Evolutionary conservation across 331 rosid genomes (phyloP).

Genomic region (Cucumis variabilis): DNA sequence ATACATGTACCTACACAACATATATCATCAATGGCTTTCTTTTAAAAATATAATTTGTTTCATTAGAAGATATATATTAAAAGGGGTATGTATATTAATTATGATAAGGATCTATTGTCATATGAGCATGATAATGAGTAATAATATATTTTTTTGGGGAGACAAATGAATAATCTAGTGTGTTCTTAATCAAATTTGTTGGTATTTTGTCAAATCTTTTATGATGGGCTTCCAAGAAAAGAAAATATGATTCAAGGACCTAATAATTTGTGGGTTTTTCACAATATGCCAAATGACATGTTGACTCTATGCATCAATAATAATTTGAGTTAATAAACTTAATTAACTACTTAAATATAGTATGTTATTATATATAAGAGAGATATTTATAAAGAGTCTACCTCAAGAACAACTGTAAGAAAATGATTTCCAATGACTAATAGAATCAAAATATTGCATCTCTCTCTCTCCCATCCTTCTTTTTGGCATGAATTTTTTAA

Average conservation of each 20-base stretch:
- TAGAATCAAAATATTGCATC: background rate
- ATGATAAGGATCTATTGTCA: background rate
- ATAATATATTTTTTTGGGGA: background rate
- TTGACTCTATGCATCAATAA: background rate
- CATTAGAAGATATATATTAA: background rate
- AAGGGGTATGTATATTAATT: background rate
- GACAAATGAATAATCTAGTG: background rate
- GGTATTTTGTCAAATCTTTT: background rate
- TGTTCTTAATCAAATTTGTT: background rate
- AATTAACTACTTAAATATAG: background rate
- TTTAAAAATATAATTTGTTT: background rate
- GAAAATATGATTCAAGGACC: background rate
- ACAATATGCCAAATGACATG: constrained; percentile 11
- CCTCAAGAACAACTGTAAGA: constrained; percentile 21
- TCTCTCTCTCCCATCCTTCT: background rate
- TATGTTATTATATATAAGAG: background rate
- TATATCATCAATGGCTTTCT: background rate
- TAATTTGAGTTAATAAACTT: background rate
- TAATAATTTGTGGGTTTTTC: background rate
- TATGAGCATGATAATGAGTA: background rate
- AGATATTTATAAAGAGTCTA: constrained; percentile 15
- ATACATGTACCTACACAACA: background rate
- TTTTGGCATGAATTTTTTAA: constrained; percentile 22
- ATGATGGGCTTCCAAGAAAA: background rate
- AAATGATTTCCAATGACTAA: constrained; percentile 21